Evolutionary conservation across 441 rosid genomes (phyloP).

Genomic region (Daphne laureola): DNA sequence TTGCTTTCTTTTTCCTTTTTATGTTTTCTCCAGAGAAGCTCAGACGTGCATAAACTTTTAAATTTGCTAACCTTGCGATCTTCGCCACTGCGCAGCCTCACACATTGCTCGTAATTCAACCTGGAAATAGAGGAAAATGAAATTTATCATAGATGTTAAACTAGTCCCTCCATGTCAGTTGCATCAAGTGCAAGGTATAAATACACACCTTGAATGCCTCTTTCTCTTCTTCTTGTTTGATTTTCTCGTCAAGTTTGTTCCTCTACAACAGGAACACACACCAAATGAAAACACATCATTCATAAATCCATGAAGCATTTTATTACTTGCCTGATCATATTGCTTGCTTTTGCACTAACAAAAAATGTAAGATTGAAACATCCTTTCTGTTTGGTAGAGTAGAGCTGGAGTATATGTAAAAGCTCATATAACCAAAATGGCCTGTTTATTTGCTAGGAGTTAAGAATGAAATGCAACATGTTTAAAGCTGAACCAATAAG

Average conservation of each 20-base stretch:
- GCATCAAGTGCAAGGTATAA: constrained; percentile 8
- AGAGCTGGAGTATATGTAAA: too few species aligned
- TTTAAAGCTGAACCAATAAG: too few species aligned
- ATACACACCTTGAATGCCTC: constrained; percentile 73
- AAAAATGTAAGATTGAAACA: too few species aligned
- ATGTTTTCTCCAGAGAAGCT: too few species aligned
- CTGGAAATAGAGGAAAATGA: constrained; percentile 27
- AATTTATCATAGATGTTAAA: constrained; percentile 5
- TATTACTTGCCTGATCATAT: too few species aligned
- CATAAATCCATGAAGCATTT: neutral
- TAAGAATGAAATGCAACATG: too few species aligned
- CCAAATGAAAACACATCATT: constrained; percentile 1
- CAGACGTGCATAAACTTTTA: neutral
- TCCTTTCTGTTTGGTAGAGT: too few species aligned
- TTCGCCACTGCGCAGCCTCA: constrained; percentile 96
- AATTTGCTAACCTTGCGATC: constrained; percentile 54
- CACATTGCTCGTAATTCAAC: constrained; percentile 79
- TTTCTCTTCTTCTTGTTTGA: constrained; percentile 77
- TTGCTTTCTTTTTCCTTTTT: too few species aligned
- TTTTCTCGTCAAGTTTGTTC: constrained; percentile 81
- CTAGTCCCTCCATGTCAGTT: constrained; percentile 7
- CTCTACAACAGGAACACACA: constrained; percentile 39
- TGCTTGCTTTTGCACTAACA: too few species aligned
- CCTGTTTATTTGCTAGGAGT: too few species aligned
- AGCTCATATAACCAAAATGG: too few species aligned